phyloP scores from a whole-genome alignment of 352 stramenopile genomes.

The Globisporangium takayamanum region DNA sequence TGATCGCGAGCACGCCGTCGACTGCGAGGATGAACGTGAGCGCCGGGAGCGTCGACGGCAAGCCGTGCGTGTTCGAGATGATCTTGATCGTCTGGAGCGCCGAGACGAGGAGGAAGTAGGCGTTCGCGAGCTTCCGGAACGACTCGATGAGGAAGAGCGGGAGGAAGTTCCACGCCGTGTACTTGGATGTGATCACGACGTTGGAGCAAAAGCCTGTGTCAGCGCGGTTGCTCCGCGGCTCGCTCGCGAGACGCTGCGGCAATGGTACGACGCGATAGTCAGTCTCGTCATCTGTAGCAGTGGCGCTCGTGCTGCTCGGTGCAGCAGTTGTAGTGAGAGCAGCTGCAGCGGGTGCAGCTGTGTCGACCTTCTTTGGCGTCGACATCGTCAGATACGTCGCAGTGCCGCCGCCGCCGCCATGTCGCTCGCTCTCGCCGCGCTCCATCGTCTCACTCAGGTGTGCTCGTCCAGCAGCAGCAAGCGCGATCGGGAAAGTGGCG shows the following conservation, averaged over 20 bases:
- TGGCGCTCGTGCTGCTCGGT: no score
- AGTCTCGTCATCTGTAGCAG: not conserved
- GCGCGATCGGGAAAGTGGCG: no score
- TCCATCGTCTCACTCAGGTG: not conserved
- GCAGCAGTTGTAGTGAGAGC: no score
- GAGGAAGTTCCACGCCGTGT: slow-evolving; percentile 86
- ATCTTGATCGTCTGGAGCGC: slow-evolving; percentile 47
- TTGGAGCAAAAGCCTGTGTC: slow-evolving; percentile 64
- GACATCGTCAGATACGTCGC: slow-evolving; percentile 1
- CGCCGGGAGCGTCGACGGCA: slow-evolving; percentile 79
- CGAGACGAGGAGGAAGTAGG: slow-evolving; percentile 91
- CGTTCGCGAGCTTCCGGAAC: slow-evolving; percentile 86
- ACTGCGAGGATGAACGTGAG: slow-evolving; percentile 88
- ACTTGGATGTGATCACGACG: slow-evolving; percentile 89
- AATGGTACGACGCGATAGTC: slow-evolving; percentile 8
- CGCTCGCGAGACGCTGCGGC: not conserved
- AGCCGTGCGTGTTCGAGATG: slow-evolving; percentile 80
- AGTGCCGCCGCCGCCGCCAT: not conserved
- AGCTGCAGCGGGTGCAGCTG: not conserved
- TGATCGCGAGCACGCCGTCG: slow-evolving; percentile 73
- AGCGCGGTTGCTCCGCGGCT: not conserved
- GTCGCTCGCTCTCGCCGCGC: not conserved
- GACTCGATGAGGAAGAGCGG: slow-evolving; percentile 85
- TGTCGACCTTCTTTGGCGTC: slow-evolving; percentile 4
- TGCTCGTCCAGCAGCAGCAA: no score